These are phyloP conservation scores for Lichtheimia ramosa DNA, from an alignment of 371 early-diverging fungal species.

Conservation along the genomic window DNA sequence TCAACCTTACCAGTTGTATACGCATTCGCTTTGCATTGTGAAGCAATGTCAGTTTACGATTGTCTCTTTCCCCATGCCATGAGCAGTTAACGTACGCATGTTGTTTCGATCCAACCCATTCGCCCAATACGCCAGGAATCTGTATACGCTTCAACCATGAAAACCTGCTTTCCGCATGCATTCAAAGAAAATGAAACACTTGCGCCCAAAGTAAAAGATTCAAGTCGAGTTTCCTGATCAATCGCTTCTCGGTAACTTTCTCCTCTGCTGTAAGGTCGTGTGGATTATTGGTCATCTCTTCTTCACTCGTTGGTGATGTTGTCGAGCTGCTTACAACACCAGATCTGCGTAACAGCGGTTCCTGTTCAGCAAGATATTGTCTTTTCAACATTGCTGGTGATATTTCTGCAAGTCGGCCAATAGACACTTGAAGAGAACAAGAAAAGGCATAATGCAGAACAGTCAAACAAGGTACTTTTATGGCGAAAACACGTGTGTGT, in stretches of 20 bases:
- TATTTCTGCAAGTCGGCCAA: too few species aligned
- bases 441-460: too few species aligned
- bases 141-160: neutral
- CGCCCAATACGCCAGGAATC: constrained; percentile 67
- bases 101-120: constrained; percentile 78
- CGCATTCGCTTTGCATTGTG: constrained; percentile 32
- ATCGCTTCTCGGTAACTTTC: constrained; percentile 12
- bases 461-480: too few species aligned
- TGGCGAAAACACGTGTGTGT: too few species aligned
- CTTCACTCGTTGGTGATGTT: too few species aligned
- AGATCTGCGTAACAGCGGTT: too few species aligned
- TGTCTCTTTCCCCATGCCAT: neutral
- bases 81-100: constrained; percentile 51
- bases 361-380: too few species aligned
- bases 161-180: neutral
- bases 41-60: too few species aligned
- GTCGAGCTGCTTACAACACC: too few species aligned
- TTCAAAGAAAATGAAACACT: neutral
- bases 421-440: too few species aligned
- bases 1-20: constrained; percentile 34
- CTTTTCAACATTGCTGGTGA: too few species aligned
- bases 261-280: constrained; percentile 3
- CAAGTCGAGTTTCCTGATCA: constrained; percentile 67
- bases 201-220: constrained; percentile 67
- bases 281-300: too few species aligned